Conservation (phyloP, 345 rosid genomes). For the Linum tenue region DNA sequence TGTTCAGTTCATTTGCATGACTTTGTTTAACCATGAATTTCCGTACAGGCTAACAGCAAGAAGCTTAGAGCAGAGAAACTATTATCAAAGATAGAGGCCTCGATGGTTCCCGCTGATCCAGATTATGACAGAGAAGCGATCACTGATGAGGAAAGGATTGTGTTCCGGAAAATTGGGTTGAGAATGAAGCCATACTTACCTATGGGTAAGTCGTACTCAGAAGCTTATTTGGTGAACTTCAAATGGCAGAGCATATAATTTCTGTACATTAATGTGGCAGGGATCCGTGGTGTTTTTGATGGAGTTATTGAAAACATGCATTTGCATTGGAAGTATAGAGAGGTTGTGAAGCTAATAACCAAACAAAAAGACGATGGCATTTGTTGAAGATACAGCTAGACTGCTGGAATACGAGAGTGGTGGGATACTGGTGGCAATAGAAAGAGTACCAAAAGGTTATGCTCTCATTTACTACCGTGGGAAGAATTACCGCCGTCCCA, state of each 20-base stretch:
- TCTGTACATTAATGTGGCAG: conserved; percentile 29
- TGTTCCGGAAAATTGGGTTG: conserved; percentile 90
- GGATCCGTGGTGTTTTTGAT: conserved; percentile 97
- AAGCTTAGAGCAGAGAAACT: conserved; percentile 81
- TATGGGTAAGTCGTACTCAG: conserved; percentile 47
- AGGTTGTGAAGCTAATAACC: conserved; percentile 87
- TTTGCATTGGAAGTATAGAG: conserved; percentile 98
- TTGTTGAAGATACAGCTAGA: conserved; percentile 90
- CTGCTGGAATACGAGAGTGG: conserved; percentile 91
- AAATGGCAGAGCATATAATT: conserved; percentile 4
- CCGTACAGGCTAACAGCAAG: conserved; percentile 73
- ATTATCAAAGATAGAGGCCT: conserved; percentile 76
- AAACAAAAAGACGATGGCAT: conserved; percentile 82
- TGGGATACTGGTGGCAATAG: conserved; percentile 89
- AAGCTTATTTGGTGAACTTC: conserved; percentile 4
- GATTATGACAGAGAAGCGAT: conserved; percentile 96
- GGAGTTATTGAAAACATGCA: conserved; percentile 99
- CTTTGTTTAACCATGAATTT: conserved; percentile 12
- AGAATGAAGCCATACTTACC: conserved; percentile 93
- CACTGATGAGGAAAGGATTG: conserved; percentile 79
- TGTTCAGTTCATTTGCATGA: background rate
- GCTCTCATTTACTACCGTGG: conserved; percentile 89
- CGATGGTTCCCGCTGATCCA: conserved; percentile 93
- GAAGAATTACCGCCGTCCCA: conserved; percentile 80
- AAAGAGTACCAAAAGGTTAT: conserved; percentile 88